phyloP scores from a whole-genome alignment of 176 grass and related monocot genomes.

The Oryza rufipogon region DNA sequence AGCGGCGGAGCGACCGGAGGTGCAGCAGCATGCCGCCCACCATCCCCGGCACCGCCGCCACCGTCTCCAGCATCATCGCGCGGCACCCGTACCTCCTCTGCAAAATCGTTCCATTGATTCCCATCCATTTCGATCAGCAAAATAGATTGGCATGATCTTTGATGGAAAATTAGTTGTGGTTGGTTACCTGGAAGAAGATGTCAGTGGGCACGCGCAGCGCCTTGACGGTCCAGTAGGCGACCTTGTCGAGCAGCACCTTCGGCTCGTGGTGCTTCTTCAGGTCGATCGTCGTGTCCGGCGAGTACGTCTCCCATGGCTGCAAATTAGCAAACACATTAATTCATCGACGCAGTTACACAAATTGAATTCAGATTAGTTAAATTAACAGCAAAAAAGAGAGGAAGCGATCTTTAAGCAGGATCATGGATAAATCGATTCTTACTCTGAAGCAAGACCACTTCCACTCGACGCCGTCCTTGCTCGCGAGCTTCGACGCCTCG shows the following conservation, averaged over 20 bases:
- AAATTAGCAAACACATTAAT: slow-evolving; percentile 22
- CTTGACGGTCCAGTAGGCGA: slow-evolving; percentile 76
- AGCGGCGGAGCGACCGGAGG: slow-evolving; percentile 57
- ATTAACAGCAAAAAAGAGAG: background rate
- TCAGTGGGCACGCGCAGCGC: slow-evolving; percentile 70
- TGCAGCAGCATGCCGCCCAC: slow-evolving; percentile 63
- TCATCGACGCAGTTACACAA: background rate
- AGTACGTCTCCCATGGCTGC: slow-evolving; percentile 84
- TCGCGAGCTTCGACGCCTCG: slow-evolving; percentile 52
- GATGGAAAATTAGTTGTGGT: background rate
- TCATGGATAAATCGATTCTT: background rate
- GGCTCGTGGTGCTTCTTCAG: slow-evolving; percentile 71
- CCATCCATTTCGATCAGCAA: background rate
- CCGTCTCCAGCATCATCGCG: slow-evolving; percentile 62
- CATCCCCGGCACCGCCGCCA: slow-evolving; percentile 58
- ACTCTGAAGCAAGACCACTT: slow-evolving; percentile 86
- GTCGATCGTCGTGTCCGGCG: slow-evolving; percentile 62
- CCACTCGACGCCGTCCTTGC: slow-evolving; percentile 79
- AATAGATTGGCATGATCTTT: background rate
- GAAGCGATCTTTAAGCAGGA: too few relatives aligned
- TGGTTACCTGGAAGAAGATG: slow-evolving; percentile 70
- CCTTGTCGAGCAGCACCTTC: slow-evolving; percentile 63
- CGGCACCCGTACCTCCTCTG: slow-evolving; percentile 64
- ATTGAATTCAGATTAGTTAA: background rate
- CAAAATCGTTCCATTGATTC: slow-evolving; percentile 25